These are phyloP conservation scores for Cajanus cajan DNA, from an alignment of 306 rosid genomes.

Conservation along the genomic window DNA sequence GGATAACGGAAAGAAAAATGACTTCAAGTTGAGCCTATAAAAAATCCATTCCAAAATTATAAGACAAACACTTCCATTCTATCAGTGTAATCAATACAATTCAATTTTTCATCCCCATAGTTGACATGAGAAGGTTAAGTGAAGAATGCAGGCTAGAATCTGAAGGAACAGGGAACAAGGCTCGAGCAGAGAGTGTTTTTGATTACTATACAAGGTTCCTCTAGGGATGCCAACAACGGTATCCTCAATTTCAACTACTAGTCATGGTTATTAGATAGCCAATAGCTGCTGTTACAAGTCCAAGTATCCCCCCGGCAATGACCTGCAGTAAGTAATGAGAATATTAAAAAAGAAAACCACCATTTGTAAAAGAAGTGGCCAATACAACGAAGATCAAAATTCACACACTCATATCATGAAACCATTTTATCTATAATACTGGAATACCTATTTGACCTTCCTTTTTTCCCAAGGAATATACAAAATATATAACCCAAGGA, in stretches of 20 bases:
- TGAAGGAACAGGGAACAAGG: slow-evolving; percentile 9
- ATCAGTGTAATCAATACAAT: slow-evolving; percentile 31
- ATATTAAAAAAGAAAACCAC: slow-evolving; percentile 15
- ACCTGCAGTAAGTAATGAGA: slow-evolving; percentile 60
- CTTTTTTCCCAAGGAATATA: neutral
- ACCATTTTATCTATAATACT: neutral
- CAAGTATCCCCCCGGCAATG: slow-evolving; percentile 83
- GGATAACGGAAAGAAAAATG: neutral
- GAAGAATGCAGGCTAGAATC: slow-evolving; percentile 26
- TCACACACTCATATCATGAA: neutral
- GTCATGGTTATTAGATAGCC: slow-evolving; percentile 54
- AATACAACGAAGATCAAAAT: neutral
- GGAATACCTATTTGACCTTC: neutral
- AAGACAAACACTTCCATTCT: slow-evolving; percentile 21
- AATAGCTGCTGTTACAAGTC: slow-evolving; percentile 53
- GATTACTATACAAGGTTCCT: slow-evolving; percentile 28
- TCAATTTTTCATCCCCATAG: slow-evolving; percentile 26
- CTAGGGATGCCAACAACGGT: slow-evolving; percentile 29
- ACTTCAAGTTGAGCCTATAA: neutral
- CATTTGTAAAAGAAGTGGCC: neutral
- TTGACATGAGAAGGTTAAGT: slow-evolving; percentile 28
- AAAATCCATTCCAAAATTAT: neutral
- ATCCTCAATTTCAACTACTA: slow-evolving; percentile 31
- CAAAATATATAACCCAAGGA: slow-evolving; percentile 4
- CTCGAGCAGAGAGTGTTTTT: slow-evolving; percentile 24